phyloP scores from a whole-genome alignment of 371 early-diverging fungal species.

The Rhizopus delemar region DNA sequence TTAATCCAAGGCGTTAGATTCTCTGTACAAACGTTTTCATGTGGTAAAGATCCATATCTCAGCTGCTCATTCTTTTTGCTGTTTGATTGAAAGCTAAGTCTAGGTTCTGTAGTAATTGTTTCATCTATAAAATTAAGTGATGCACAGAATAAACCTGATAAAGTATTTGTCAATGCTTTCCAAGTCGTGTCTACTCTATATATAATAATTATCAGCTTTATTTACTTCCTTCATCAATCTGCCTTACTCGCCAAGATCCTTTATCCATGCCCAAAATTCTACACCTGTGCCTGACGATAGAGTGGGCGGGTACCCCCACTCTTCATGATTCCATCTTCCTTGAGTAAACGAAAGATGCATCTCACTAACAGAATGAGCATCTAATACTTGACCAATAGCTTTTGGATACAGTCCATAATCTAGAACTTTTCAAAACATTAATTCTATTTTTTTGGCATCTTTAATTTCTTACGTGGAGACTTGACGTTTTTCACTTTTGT shows the following conservation, averaged over 20 bases:
- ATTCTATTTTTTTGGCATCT: background rate
- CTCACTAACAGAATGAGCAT: constrained; percentile 71
- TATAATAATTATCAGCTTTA: background rate
- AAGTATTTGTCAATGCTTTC: constrained; percentile 86
- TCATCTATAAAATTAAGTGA: constrained; percentile 92
- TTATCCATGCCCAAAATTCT: constrained; percentile 81
- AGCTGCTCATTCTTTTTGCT: constrained; percentile 35
- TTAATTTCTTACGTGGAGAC: constrained; percentile 22
- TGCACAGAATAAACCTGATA: constrained; percentile 93
- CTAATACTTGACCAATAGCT: constrained; percentile 81
- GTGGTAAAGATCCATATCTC: constrained; percentile 81
- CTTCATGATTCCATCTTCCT: constrained; percentile 82
- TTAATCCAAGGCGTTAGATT: constrained; percentile 97
- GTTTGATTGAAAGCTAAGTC: constrained; percentile 56
- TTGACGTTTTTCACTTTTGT: constrained; percentile 42
- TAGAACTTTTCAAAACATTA: constrained; percentile 42
- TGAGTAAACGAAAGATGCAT: constrained; percentile 89
- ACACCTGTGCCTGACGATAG: constrained; percentile 73
- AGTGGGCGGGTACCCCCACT: constrained; percentile 73
- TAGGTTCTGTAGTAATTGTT: constrained; percentile 74
- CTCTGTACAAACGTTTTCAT: constrained; percentile 95
- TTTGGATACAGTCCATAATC: constrained; percentile 83
- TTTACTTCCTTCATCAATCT: background rate
- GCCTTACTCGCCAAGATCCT: constrained; percentile 49
- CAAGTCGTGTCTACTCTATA: constrained; percentile 71